Percentiles rank a stretch among this genome's conserved stretches.
Conservation (phyloP, 2,329 filamentous ascomycete genomes). For the Aspergillaceae sp. region DNA sequence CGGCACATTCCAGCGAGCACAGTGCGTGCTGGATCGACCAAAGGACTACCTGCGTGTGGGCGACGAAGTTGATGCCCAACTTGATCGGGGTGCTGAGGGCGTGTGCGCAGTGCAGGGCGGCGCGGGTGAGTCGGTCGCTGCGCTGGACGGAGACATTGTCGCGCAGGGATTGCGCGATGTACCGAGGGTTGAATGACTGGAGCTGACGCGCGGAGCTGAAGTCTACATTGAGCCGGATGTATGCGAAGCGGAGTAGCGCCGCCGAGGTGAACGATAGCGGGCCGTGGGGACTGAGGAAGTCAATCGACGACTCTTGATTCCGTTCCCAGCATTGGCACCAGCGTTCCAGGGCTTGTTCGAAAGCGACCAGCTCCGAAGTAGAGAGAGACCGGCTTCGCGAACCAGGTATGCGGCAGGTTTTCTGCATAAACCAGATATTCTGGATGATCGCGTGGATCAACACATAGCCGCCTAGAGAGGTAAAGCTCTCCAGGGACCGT, state of each 20-base stretch:
- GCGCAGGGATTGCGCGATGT: conserved; percentile 22
- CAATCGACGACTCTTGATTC: conserved; percentile 27
- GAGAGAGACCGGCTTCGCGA: conserved; percentile 15
- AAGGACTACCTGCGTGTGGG: conserved; percentile 47
- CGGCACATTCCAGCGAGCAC: conserved; percentile 47
- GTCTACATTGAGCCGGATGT: conserved; percentile 27
- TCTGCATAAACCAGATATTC: conserved; percentile 27
- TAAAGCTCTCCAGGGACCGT: conserved; percentile 16
- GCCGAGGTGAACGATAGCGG: conserved; percentile 28
- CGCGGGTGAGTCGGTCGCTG: conserved; percentile 38
- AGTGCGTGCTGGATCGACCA: conserved; percentile 52
- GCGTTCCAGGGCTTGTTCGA: conserved; percentile 25
- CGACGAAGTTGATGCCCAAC: conserved; percentile 47
- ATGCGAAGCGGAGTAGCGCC: conserved; percentile 24
- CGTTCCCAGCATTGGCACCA: conserved; percentile 31
- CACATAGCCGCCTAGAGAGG: conserved; percentile 25
- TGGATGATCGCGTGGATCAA: conserved; percentile 26
- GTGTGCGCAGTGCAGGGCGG: conserved; percentile 47
- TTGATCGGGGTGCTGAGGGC: conserved; percentile 49
- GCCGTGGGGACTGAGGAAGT: conserved; percentile 26
- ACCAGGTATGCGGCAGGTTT: conserved; percentile 19
- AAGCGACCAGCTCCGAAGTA: conserved; percentile 15
- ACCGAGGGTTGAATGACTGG: conserved; percentile 23
- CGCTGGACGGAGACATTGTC: conserved; percentile 34
- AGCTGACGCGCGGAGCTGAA: conserved; percentile 25